Evolutionary conservation across 306 rosid species (phyloP).

Genomic region (Senna siamea): DNA sequence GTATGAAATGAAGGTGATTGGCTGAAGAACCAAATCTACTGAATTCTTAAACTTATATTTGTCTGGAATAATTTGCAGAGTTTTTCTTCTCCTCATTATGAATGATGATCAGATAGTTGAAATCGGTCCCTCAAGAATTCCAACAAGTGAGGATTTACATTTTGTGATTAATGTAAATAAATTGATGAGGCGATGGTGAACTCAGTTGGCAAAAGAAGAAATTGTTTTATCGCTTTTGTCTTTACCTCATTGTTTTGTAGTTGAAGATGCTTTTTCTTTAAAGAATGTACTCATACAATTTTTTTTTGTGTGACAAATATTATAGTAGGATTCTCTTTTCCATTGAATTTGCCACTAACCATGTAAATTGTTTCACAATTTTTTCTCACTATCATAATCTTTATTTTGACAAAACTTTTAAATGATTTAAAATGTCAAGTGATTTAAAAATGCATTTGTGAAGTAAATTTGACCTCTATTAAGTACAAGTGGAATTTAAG

Average conservation of each 20-base stretch:
- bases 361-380: neutral
- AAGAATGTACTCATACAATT: neutral
- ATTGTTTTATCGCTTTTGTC: neutral
- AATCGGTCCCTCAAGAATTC: conserved; percentile 44
- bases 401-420: neutral
- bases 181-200: neutral
- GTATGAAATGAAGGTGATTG: conserved; percentile 40
- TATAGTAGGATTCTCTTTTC: neutral
- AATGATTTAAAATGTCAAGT: neutral
- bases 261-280: neutral
- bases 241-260: neutral
- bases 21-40: conserved; percentile 43
- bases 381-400: neutral
- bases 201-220: neutral
- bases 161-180: conserved; percentile 40
- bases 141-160: conserved; percentile 54
- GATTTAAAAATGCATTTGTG: neutral
- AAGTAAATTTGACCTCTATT: neutral
- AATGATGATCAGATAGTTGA: conserved; percentile 56
- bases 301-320: neutral
- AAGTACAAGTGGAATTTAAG: neutral
- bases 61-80: conserved; percentile 52
- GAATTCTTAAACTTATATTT: conserved; percentile 39
- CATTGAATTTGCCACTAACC: neutral
- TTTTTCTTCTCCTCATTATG: conserved; percentile 51